Conservation (phyloP, 1,139 yeast species). For the Kodamaea plutei region DNA sequence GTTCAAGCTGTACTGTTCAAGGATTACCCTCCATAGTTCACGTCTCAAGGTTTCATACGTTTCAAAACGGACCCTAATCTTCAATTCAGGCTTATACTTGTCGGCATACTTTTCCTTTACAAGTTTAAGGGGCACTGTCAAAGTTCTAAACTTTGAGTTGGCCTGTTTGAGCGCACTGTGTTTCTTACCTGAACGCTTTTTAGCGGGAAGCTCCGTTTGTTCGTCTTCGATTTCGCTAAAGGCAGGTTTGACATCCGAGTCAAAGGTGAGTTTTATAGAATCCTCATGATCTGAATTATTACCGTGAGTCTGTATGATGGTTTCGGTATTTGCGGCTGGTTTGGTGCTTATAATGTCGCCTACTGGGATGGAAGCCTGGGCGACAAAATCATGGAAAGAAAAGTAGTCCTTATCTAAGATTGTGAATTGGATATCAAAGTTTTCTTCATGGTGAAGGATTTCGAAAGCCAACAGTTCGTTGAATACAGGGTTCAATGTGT, state of each 20-base stretch:
- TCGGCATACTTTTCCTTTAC: constrained; percentile 30
- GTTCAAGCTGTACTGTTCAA: constrained; percentile 50
- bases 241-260: background rate
- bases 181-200: background rate
- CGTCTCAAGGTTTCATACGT: constrained; percentile 63
- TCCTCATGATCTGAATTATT: too few species aligned
- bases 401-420: constrained; percentile 82
- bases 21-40: constrained; percentile 65
- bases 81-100: constrained; percentile 50
- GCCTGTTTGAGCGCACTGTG: constrained; percentile 18
- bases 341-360: constrained; percentile 37
- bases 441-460: constrained; percentile 59
- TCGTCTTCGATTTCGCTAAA: background rate
- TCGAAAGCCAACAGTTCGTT: constrained; percentile 82
- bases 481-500: constrained; percentile 76
- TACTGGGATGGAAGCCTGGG: constrained; percentile 53
- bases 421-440: constrained; percentile 62
- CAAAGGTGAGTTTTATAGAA: too few species aligned
- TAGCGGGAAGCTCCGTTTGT: background rate
- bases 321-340: background rate
- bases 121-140: constrained; percentile 36
- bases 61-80: constrained; percentile 60
- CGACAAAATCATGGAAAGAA: constrained; percentile 80
- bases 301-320: too few species aligned
- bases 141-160: constrained; percentile 40